Conservation (phyloP, 306 rosid species). For the Medicago ruthenica region DNA sequence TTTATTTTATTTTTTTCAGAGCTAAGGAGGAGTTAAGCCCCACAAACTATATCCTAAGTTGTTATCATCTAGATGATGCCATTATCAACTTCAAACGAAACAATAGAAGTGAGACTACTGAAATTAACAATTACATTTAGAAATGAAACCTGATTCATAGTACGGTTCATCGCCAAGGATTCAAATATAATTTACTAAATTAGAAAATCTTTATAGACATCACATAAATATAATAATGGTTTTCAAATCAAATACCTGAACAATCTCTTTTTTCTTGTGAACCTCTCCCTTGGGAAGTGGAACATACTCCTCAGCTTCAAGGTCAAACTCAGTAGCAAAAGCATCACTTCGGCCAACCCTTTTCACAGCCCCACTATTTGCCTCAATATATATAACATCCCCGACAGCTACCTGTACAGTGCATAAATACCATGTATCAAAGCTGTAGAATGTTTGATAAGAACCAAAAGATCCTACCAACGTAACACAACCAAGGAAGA, state of each 20-base stretch:
- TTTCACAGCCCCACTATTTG: constrained; percentile 97
- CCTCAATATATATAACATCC: constrained; percentile 93
- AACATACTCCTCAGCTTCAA: constrained; percentile 97
- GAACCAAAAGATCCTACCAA: no score
- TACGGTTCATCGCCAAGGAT: constrained; percentile 4
- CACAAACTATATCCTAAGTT: background rate
- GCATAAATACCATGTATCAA: constrained; percentile 28
- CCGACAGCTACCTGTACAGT: constrained; percentile 84
- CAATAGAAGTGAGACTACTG: constrained; percentile 9
- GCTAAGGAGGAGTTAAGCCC: background rate
- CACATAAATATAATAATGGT: constrained; percentile 19
- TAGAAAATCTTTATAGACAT: constrained; percentile 21
- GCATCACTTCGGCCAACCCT: constrained; percentile 99
- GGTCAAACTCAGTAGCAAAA: constrained; percentile 96
- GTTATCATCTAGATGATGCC: background rate
- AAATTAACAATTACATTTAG: background rate
- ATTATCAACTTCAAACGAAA: constrained; percentile 10
- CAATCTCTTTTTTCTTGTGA: constrained; percentile 96
- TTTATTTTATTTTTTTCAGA: background rate
- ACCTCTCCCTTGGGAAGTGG: constrained; percentile 99
- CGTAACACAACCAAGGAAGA: no score
- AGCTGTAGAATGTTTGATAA: constrained; percentile 1
- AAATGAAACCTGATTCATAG: constrained; percentile 13
- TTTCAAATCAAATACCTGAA: constrained; percentile 70
- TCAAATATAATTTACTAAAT: constrained; percentile 16